These are phyloP conservation scores for Elongisporangium prolatum DNA, from an alignment of 352 stramenopile species.

Conservation along the genomic window DNA sequence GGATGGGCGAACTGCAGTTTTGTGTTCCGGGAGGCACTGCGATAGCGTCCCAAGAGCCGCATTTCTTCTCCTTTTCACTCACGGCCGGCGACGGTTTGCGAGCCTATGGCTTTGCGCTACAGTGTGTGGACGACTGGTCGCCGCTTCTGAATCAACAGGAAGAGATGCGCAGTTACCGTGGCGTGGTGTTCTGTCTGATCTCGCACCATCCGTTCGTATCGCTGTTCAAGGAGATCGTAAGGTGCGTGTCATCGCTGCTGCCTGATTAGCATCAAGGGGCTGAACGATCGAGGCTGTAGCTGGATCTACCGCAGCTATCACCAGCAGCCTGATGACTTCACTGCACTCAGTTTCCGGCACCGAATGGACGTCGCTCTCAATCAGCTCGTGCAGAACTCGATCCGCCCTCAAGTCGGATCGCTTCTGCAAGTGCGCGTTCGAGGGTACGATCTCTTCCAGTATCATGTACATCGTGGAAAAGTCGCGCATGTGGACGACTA, in stretches of 20 bases:
- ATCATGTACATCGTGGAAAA: constrained; percentile 60
- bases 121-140: constrained; percentile 38
- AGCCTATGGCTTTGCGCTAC: constrained; percentile 69
- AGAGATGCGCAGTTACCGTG: not conserved
- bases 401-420: constrained; percentile 22
- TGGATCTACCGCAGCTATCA: constrained; percentile 52
- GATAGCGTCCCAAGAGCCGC: constrained; percentile 52
- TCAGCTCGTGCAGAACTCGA: constrained; percentile 28
- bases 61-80: constrained; percentile 80
- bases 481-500: constrained; percentile 63
- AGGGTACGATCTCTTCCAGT: constrained; percentile 37
- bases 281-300: constrained; percentile 11
- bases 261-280: not conserved
- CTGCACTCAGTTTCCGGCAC: not conserved
- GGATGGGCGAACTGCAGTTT: constrained; percentile 35
- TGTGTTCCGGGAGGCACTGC: constrained; percentile 58
- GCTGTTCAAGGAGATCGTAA: constrained; percentile 74
- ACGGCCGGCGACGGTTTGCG: constrained; percentile 65
- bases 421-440: constrained; percentile 34
- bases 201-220: constrained; percentile 81
- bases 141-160: not conserved
- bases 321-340: constrained; percentile 20
- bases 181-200: constrained; percentile 60
- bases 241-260: constrained; percentile 16
- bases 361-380: constrained; percentile 6